A percentile compares a stretch with the other conserved stretches of the same genome.
Conservation (phyloP, 2,329 filamentous ascomycete species). For the Colletotrichum musae region DNA sequence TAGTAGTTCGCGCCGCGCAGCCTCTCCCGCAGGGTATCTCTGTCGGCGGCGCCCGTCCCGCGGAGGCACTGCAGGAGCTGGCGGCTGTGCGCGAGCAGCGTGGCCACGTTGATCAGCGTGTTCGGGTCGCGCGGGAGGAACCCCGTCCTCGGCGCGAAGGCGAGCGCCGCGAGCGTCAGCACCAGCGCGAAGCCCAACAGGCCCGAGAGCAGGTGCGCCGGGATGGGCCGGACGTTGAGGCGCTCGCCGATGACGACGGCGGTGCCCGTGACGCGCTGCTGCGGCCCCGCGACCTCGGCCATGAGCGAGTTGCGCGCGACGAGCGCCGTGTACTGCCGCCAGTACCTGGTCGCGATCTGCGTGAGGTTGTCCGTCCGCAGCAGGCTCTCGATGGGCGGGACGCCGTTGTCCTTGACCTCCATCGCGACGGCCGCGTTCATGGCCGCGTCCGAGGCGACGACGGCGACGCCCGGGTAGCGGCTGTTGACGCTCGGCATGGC, state of each 20-base stretch:
- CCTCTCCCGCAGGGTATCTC: constrained; percentile 45
- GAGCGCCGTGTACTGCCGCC: constrained; percentile 52
- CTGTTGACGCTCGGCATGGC: constrained; percentile 32
- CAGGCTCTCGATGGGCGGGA: constrained; percentile 45
- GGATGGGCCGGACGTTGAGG: constrained; percentile 48
- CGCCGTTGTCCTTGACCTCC: constrained; percentile 42
- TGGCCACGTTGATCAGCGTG: constrained; percentile 52
- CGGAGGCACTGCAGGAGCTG: constrained; percentile 52
- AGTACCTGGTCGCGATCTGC: constrained; percentile 50
- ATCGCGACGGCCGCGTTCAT: constrained; percentile 52
- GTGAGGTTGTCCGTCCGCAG: constrained; percentile 45
- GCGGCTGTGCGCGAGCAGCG: constrained; percentile 54
- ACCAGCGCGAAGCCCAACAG: constrained; percentile 48
- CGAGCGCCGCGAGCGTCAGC: constrained; percentile 43
- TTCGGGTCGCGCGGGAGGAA: constrained; percentile 54
- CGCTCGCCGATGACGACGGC: constrained; percentile 48
- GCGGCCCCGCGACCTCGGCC: constrained; percentile 33
- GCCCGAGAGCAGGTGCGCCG: constrained; percentile 50
- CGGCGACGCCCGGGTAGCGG: constrained; percentile 44
- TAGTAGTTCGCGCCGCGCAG: constrained; percentile 49
- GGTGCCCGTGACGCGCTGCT: constrained; percentile 40
- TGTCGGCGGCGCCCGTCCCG: constrained; percentile 52
- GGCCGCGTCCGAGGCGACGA: constrained; percentile 50
- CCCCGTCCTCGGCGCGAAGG: constrained; percentile 48
- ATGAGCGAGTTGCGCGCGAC: constrained; percentile 50